Evolutionary conservation across 2,329 filamentous ascomycete species (phyloP).

Genomic region (Ustulina deusta): DNA sequence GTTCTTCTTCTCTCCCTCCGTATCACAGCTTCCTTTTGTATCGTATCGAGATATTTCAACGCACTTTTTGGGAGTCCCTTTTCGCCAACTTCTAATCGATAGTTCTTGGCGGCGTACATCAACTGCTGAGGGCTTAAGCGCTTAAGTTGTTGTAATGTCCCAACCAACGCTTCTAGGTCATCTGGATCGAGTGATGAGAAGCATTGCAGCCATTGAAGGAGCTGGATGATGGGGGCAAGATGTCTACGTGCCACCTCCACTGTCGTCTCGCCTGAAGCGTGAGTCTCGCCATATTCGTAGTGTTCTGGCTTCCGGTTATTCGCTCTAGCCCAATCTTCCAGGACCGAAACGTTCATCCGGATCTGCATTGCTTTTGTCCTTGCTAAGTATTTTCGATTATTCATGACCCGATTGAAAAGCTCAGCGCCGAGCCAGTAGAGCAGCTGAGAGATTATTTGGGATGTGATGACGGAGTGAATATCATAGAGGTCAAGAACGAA

Average conservation of each 20-base stretch:
- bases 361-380: slow-evolving; percentile 99
- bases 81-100: slow-evolving; percentile 94
- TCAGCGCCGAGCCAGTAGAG: slow-evolving; percentile 97
- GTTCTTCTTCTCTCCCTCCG: slow-evolving; percentile 67
- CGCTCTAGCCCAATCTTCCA: slow-evolving; percentile 94
- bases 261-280: slow-evolving; percentile 85
- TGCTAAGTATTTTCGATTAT: slow-evolving; percentile 91
- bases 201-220: slow-evolving; percentile 97
- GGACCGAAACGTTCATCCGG: slow-evolving; percentile 94
- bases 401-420: slow-evolving; percentile 98
- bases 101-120: slow-evolving; percentile 91
- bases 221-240: slow-evolving; percentile 88
- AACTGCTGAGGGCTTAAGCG: slow-evolving; percentile 87
- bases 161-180: slow-evolving; percentile 87
- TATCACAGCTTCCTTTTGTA: slow-evolving; percentile 79
- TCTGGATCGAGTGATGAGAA: slow-evolving; percentile 91
- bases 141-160: slow-evolving; percentile 89
- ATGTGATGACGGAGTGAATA: slow-evolving; percentile 94
- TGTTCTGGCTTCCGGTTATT: slow-evolving; percentile 97
- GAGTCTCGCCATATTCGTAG: slow-evolving; percentile 91
- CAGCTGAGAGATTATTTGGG: slow-evolving; percentile 91
- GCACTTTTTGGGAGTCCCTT: slow-evolving; percentile 90
- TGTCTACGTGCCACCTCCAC: slow-evolving; percentile 86
- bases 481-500: slow-evolving; percentile 99
- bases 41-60: slow-evolving; percentile 83